A percentile compares a stretch with the other conserved stretches of the same genome.
Evolutionary conservation across 2,329 filamentous ascomycete genomes (phyloP).

Genomic region (Pestalotiopsis sp.): DNA sequence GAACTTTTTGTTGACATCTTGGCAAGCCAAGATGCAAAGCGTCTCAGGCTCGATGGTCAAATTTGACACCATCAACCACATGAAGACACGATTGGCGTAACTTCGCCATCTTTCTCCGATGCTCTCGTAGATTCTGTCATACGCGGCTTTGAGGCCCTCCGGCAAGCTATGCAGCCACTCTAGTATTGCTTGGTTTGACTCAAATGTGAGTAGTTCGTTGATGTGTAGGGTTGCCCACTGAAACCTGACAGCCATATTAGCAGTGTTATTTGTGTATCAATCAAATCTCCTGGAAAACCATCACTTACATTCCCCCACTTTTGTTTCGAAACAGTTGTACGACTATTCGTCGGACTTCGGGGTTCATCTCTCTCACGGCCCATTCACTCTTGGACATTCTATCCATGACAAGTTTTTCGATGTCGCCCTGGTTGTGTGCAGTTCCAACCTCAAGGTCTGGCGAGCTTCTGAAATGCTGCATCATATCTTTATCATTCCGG

Average conservation of each 20-base stretch:
- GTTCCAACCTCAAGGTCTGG: neutral
- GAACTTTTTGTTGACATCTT: neutral
- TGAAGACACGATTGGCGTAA: neutral
- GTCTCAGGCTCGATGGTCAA: neutral
- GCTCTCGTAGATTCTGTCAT: neutral
- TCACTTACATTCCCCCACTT: neutral
- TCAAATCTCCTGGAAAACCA: too few species aligned
- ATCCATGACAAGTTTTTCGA: neutral
- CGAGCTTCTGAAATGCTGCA: neutral
- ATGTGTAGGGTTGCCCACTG: neutral
- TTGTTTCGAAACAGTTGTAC: neutral
- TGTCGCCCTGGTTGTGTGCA: neutral
- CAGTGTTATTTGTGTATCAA: neutral
- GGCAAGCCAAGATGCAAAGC: neutral
- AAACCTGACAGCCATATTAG: neutral
- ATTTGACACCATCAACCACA: neutral
- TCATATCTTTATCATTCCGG: neutral
- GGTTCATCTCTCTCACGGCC: neutral
- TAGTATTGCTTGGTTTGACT: neutral
- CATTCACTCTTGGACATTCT: neutral
- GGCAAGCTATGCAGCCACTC: neutral
- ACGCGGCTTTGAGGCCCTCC: neutral
- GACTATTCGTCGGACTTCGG: neutral
- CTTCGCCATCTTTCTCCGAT: neutral
- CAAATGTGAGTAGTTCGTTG: neutral